Evolutionary conservation across 331 rosid species (phyloP).

Genomic region (Acacia pycnantha): DNA sequence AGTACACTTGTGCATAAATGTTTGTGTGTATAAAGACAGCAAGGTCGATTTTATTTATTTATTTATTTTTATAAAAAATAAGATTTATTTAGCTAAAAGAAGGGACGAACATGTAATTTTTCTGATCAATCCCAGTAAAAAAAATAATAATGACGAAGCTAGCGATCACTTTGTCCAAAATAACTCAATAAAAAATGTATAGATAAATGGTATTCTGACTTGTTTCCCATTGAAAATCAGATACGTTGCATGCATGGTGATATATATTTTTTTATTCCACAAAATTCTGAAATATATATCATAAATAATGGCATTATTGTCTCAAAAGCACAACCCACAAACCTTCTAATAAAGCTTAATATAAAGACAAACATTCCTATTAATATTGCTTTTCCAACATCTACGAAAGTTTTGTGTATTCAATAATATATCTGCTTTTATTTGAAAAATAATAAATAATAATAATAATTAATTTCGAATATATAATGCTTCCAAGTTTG

Average conservation of each 20-base stretch:
- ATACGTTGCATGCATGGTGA: background rate
- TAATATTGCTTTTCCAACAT: conserved; percentile 9
- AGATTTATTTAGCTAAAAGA: too few relatives aligned
- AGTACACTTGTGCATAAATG: too few relatives aligned
- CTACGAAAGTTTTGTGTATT: background rate
- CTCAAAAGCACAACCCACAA: conserved; percentile 37
- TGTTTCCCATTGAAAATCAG: background rate
- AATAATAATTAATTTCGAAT: background rate
- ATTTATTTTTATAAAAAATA: too few relatives aligned
- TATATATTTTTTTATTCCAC: background rate
- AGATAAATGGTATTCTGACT: background rate
- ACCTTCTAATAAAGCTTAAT: conserved; percentile 18
- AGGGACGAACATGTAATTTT: background rate
- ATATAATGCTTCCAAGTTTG: conserved; percentile 23
- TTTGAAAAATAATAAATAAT: background rate
- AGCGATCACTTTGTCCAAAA: background rate
- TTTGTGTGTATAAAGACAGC: too few relatives aligned
- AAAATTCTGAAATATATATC: background rate
- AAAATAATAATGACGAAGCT: background rate
- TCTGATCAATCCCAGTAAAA: background rate
- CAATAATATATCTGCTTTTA: background rate
- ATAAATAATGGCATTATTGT: conserved; percentile 24
- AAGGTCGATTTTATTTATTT: too few relatives aligned
- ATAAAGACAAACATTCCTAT: conserved; percentile 34
- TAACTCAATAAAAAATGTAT: background rate